Evolutionary conservation across 768 basidiomycete genomes (phyloP), one percentile per base, ranked within the genome.

Genomic region (Hemileccinum impolitum): DNA sequence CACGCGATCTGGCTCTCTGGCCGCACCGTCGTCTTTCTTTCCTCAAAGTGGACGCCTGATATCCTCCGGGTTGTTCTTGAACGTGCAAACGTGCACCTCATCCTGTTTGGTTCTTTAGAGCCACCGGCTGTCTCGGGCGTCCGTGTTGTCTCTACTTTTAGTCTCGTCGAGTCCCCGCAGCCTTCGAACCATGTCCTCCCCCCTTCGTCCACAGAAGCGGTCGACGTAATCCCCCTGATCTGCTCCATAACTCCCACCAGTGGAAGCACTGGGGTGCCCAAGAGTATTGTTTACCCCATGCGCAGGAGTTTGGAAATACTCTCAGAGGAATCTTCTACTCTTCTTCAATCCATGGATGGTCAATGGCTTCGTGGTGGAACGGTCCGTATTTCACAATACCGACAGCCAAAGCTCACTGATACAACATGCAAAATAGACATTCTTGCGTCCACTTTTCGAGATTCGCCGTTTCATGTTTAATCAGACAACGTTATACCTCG

Each of bases 401-500:
- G 4, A 11, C n/a, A 0, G 19, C 9, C 2, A 6, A 31, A 31
- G 10, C n/a, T 10, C 25, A 13, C 38, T 58, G 19, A 59, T 6
- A 2, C 26, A 12, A 9, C 28, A 30, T 12, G 18, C 9, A 3
- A 23, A 38, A 45, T 25, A 65, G 63, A 65, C 64, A 3, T 65
- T 65, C 47, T 44, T 66, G 48, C 62, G 64, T 35, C 64, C 64
- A 1, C 57, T 65, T 14, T 65, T 65, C 30, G 64, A 65, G 47
- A 64, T 64, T 17, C 59, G 64, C 38, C 64, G 62, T 7, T 65
- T 65, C 48, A 65, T 65, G 64, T 66, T 66, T 53, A 66, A 66
- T 42, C 62, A 61, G 11, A 66, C 65, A 4, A 65, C 62, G 3
- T 23, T 65, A 23, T 65, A 66, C 36, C 59, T 66, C n/a, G 62